phyloP scores from a whole-genome alignment of 2,329 filamentous ascomycete species.

The Stagonosporopsis rhizophila region DNA sequence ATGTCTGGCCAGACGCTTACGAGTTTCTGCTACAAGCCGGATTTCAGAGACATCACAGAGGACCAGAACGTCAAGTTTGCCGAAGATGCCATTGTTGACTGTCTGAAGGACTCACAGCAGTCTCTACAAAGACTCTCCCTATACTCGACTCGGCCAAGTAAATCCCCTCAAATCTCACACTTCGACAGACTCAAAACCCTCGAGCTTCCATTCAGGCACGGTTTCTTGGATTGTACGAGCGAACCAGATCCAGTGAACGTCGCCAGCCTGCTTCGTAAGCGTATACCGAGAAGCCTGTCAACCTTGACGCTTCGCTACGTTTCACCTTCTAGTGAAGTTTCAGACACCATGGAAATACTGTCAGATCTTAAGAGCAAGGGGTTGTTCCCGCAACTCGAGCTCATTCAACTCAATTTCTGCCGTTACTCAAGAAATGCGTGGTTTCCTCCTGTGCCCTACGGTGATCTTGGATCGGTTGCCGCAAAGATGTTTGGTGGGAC shows the following conservation, averaged over 20 bases:
- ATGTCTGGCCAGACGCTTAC: background rate
- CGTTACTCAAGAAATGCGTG: background rate
- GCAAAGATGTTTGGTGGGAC: background rate
- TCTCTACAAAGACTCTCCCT: background rate
- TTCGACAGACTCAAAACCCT: background rate
- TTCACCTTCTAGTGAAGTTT: background rate
- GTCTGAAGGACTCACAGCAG: background rate
- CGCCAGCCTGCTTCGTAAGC: background rate
- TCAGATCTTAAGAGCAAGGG: background rate
- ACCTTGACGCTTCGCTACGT: background rate
- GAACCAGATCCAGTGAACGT: background rate
- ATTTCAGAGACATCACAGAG: background rate
- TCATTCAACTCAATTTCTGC: background rate
- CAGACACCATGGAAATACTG: background rate
- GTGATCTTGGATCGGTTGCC: background rate
- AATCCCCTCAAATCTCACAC: background rate
- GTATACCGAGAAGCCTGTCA: background rate
- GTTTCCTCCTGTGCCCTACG: background rate
- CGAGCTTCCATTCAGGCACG: background rate
- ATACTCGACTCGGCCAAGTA: background rate
- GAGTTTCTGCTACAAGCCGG: background rate
- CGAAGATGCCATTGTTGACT: background rate
- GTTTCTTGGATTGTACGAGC: background rate
- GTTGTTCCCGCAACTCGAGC: background rate
- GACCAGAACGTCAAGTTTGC: background rate